Base-by-base conservation (phyloP, 306 rosid species). In the Fragaria ananassa region DNA sequence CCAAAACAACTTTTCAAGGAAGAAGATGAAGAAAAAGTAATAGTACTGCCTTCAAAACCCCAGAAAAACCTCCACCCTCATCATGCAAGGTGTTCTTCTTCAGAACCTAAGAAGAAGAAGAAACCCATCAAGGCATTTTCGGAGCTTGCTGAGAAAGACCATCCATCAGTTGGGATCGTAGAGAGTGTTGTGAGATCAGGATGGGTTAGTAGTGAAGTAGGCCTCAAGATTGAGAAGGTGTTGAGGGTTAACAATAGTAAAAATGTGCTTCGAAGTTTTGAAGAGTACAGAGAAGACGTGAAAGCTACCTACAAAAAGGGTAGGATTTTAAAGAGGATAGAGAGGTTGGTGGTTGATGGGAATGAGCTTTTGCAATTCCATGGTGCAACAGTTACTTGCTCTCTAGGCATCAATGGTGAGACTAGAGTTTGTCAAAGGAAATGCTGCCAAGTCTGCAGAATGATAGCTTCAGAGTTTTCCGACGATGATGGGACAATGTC, bases 391-490 rank as follows among this genome's bases (percentile, higher is more conserved):
- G 56, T 75, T 27, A 23, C 76, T 41, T 75, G 77, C 66, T 70
- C 83, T 23, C 13, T 74, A 19, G 74, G 80, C 66, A 68, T 21
- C 56, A 17, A 71, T 35, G 19, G 68, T 1, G 35, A 23, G 12
- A 15, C 75, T 12, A n/a, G 34, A 21, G 15, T 51, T 21, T 81
- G 84, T 54, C 29, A 61, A 7, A 41, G 54, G 49, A 64, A 76
- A 54, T 58, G 67, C 39, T 80, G 87, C 45, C 77, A 66, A 13
- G 71, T 80, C 13, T 84, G 87, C 27, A 73, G 84, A 27, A 42
- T 77, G 41, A 72, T 77, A 46, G 47, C 45, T 37, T 77, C 31
- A 12, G 51, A 61, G 50, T 68, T 68, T 57, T 18, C 44, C 0
- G 45, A 41, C 8, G 7, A 44, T 5, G 62, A 70, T 39, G 65